Percentiles rank a stretch among this genome's conserved stretches.
phyloP scores from a whole-genome alignment of 768 basidiomycete genomes.

The Termitomyces sp. region DNA sequence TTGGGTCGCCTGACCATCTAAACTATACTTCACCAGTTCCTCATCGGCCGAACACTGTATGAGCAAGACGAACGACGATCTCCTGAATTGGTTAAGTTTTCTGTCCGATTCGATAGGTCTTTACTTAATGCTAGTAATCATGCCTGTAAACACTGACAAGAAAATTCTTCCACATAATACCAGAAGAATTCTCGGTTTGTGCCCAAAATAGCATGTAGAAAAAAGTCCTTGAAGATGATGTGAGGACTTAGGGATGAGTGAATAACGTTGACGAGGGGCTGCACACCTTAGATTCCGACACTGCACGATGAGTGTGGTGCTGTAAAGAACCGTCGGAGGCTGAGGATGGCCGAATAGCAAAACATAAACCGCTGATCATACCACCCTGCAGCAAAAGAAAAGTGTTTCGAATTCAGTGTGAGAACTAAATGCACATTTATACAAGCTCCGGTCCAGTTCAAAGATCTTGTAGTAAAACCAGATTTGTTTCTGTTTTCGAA shows the following conservation, averaged over 20 bases:
- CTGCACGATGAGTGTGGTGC: neutral
- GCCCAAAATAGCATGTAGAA: neutral
- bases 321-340: neutral
- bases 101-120: neutral
- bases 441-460: neutral
- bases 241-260: neutral
- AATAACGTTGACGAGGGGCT: neutral
- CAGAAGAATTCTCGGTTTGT: neutral
- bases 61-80: no score
- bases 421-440: neutral
- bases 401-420: no score
- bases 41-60: no score
- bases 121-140: neutral
- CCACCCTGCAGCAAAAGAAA: neutral
- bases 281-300: no score
- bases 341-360: no score
- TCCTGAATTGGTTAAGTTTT: no score
- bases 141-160: neutral
- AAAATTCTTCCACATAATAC: no score
- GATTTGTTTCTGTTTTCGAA: neutral
- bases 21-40: no score
- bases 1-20: neutral
- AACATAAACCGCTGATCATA: neutral
- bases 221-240: neutral
- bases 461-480: neutral